phyloP scores from a whole-genome alignment of 768 basidiomycete species.

The Porpolomopsis calyptriformis region DNA sequence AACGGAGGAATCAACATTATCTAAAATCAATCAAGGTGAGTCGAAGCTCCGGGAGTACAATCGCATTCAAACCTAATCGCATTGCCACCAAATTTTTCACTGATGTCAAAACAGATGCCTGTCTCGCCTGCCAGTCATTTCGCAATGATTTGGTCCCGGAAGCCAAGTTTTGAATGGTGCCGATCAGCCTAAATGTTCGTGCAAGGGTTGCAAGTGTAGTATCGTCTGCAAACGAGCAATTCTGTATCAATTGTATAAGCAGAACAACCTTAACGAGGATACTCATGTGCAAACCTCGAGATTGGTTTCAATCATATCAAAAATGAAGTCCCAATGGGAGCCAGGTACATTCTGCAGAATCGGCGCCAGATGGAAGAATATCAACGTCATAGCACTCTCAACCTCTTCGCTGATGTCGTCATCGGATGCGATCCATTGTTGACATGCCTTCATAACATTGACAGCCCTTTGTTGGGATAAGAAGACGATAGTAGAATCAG shows the following conservation, averaged over 20 bases:
- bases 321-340: conserved; percentile 86
- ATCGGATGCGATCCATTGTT: conserved; percentile 62
- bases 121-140: conserved; percentile 55
- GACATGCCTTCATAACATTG: conserved; percentile 76
- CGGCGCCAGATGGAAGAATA: conserved; percentile 71
- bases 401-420: conserved; percentile 68
- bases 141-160: conserved; percentile 64
- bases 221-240: conserved; percentile 47
- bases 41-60: conserved; percentile 2
- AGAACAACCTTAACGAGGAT: not conserved
- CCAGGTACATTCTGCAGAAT: conserved; percentile 82
- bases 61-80: conserved; percentile 35
- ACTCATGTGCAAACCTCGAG: conserved; percentile 53
- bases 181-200: conserved; percentile 58
- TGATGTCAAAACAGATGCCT: conserved; percentile 39
- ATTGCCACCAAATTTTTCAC: conserved; percentile 52
- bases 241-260: conserved; percentile 34
- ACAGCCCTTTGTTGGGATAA: conserved; percentile 77
- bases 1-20: conserved; percentile 27
- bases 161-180: conserved; percentile 58
- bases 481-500: conserved; percentile 74
- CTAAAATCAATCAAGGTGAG: conserved; percentile 13
- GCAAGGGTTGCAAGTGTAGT: conserved; percentile 52
- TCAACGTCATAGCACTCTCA: conserved; percentile 62
- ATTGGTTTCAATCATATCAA: conserved; percentile 79